Conservation (phyloP, 768 basidiomycete genomes). For the Holtermannia corniformis region DNA sequence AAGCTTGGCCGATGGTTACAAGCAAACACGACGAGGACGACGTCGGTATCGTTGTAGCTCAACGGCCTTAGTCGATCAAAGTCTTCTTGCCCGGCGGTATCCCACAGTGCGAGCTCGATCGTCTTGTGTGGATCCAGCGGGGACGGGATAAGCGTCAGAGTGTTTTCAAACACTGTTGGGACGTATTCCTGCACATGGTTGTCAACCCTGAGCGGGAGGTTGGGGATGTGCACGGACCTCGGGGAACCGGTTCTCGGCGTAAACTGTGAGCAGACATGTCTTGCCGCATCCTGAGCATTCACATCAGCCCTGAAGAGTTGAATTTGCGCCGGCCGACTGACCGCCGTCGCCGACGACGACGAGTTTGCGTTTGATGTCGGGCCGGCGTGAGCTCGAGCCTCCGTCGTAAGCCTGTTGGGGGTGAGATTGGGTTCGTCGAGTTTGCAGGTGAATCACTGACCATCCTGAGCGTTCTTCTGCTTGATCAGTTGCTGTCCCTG, state of each 20-base stretch:
- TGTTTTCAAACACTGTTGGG: constrained; percentile 41
- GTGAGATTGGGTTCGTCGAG: too few relatives aligned
- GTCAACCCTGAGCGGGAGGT: neutral
- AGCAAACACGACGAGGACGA: constrained; percentile 42
- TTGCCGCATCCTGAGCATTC: constrained; percentile 37
- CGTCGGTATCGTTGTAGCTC: constrained; percentile 43
- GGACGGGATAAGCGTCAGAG: constrained; percentile 35
- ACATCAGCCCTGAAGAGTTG: neutral
- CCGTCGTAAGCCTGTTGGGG: neutral
- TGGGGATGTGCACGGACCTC: constrained; percentile 18
- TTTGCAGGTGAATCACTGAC: neutral
- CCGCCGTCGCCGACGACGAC: constrained; percentile 41
- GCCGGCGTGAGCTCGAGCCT: constrained; percentile 16
- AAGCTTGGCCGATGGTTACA: constrained; percentile 41
- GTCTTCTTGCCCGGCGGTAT: constrained; percentile 99
- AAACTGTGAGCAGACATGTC: constrained; percentile 41
- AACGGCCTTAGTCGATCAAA: constrained; percentile 46
- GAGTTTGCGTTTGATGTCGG: constrained; percentile 36
- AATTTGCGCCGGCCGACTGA: constrained; percentile 9
- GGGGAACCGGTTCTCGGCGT: constrained; percentile 40
- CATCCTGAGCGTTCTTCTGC: neutral
- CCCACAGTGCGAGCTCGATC: constrained; percentile 59
- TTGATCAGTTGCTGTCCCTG: too few relatives aligned
- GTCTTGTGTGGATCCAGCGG: constrained; percentile 35
- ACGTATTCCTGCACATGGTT: constrained; percentile 34